Base-by-base conservation (phyloP, 2,329 filamentous ascomycete genomes). In the Colletotrichum lini region DNA sequence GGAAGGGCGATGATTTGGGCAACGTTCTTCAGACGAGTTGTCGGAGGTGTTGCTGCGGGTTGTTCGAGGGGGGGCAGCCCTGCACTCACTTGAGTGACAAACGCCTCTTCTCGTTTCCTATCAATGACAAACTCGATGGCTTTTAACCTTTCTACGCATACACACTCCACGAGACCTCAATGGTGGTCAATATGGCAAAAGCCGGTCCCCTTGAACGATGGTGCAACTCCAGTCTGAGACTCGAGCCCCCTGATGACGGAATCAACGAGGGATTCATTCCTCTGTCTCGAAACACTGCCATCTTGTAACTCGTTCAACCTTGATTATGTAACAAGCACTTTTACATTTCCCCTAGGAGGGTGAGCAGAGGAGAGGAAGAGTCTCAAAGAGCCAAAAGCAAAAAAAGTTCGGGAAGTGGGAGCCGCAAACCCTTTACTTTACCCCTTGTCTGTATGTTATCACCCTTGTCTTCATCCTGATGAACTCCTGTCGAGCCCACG, bases 331-430 rank as follows among this genome's bases (percentile, higher is more conserved):
- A 56, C 3, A 1, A 26, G 23, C 15, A 54, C 16, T 2, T 12
- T 18, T 18, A 3, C 23, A 4, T 15, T 3, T 53, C 16, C 44
- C 9, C 23, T 40, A 16, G 15, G 21, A 56, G 26, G 26, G 15
- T 38, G n/a, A 56, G 5, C 13, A 26, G 35, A 38, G 42, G 35
- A 44, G 38, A 21, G 15, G 44, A 54, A 49, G 26, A 47, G 18
- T 23, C 15, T 38, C n/a, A 66, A 62, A 56, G 47, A 70, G 60
- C 45, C 58, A 65, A 69, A 65, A 65, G 60, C 53, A 65, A 65
- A 42, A 53, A 69, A 65, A 40, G 54, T 60, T 66, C 65, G 65
- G 66, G 60, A 65, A 65, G 67, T 70, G 67, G 67, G 62, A 54
- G 62, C 67, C 53, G 58, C 67, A 38, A 54, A 26, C 62, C 26